Evolutionary conservation across 2,329 filamentous ascomycete species (phyloP).

Genomic region (Talaromyces rugulosus): DNA sequence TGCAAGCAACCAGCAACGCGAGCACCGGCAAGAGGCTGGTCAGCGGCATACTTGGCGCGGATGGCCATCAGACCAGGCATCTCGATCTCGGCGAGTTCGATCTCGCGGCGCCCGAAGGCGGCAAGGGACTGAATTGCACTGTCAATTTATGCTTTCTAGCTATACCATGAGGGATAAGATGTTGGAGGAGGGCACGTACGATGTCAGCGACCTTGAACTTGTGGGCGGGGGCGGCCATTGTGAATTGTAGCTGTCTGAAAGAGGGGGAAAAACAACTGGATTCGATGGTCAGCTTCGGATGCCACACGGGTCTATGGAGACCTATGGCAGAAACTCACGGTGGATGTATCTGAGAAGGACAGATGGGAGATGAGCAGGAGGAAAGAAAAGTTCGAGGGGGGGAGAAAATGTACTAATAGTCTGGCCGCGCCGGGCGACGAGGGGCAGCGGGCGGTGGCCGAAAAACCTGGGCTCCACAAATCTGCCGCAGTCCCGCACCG

Average conservation of each 20-base stretch:
- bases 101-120: slow-evolving; percentile 98
- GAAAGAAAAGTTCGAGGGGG: slow-evolving; percentile 13
- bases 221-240: slow-evolving; percentile 71
- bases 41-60: slow-evolving; percentile 80
- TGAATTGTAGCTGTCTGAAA: slow-evolving; percentile 19
- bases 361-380: slow-evolving; percentile 14
- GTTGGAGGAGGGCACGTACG: slow-evolving; percentile 35
- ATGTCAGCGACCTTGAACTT: slow-evolving; percentile 99
- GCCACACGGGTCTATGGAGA: not conserved
- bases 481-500: not conserved
- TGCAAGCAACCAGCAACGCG: slow-evolving; percentile 97
- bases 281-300: slow-evolving; percentile 1
- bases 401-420: slow-evolving; percentile 3
- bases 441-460: slow-evolving; percentile 12
- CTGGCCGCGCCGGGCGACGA: not conserved
- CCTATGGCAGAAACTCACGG: not conserved
- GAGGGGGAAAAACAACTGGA: slow-evolving; percentile 14
- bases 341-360: slow-evolving; percentile 2
- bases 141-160: slow-evolving; percentile 13
- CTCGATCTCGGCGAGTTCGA: slow-evolving; percentile 92
- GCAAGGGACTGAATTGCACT: slow-evolving; percentile 62
- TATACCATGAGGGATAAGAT: not conserved
- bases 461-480: not conserved
- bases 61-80: slow-evolving; percentile 99
- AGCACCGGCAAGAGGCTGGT: slow-evolving; percentile 91